Percentiles rank a stretch among this genome's conserved stretches.
These are phyloP conservation scores for Samsoniella hepiali DNA, from an alignment of 2,329 filamentous ascomycete genomes.

Conservation along the genomic window DNA sequence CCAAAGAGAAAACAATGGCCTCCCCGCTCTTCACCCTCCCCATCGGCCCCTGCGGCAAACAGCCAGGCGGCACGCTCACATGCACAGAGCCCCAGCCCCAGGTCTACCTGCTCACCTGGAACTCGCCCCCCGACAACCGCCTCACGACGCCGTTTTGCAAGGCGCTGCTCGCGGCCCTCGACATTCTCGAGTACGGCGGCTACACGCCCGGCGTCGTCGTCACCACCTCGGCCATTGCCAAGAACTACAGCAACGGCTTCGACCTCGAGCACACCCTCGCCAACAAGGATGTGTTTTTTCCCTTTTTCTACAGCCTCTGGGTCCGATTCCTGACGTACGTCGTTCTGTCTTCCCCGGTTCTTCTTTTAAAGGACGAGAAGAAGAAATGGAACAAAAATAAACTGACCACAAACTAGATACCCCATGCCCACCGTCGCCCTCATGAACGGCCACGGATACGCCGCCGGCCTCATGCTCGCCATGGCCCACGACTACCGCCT, in stretches of 20 bases:
- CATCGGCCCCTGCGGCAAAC: conserved; percentile 42
- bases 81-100: conserved; percentile 57
- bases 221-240: conserved; percentile 70
- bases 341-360: background rate
- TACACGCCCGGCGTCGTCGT: conserved; percentile 70
- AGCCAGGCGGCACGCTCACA: conserved; percentile 56
- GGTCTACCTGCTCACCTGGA: conserved; percentile 72
- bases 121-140: conserved; percentile 71
- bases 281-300: conserved; percentile 57
- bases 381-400: background rate
- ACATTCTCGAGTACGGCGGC: conserved; percentile 64
- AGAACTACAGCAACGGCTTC: conserved; percentile 84
- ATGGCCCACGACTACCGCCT: conserved; percentile 83
- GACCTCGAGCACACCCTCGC: conserved; percentile 65
- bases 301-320: conserved; percentile 63
- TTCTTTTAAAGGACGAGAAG: background rate
- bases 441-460: conserved; percentile 77
- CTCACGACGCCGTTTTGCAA: conserved; percentile 66
- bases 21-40: conserved; percentile 56
- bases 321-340: conserved; percentile 47
- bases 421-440: conserved; percentile 82
- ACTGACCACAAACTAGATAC: conserved; percentile 39
- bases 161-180: conserved; percentile 66
- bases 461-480: conserved; percentile 75
- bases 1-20: conserved; percentile 2